Evolutionary conservation across 2,329 filamentous ascomycete genomes (phyloP).

Genomic region (Colletotrichum eleusines): DNA sequence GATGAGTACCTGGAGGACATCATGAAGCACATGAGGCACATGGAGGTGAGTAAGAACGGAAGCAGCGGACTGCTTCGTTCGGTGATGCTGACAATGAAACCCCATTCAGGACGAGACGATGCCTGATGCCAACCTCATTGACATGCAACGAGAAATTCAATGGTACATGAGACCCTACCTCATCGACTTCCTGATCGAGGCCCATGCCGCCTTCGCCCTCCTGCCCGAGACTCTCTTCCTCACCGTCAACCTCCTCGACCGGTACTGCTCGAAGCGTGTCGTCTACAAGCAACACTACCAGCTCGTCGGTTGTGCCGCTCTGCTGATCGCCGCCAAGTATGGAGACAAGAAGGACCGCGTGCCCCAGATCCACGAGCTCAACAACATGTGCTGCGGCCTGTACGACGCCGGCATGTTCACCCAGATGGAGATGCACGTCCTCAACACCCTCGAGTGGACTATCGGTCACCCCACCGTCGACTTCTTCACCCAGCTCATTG

Average conservation of each 20-base stretch:
- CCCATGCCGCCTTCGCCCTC: conserved; percentile 92
- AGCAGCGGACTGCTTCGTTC: neutral
- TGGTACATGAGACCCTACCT: conserved; percentile 99
- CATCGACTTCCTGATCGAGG: conserved; percentile 97
- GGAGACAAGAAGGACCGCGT: conserved; percentile 98
- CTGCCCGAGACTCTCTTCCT: conserved; percentile 96
- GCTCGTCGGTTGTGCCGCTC: conserved; percentile 93
- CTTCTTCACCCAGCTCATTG: conserved; percentile 89
- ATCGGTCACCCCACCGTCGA: conserved; percentile 97
- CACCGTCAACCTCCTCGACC: conserved; percentile 94
- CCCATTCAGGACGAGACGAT: conserved; percentile 79
- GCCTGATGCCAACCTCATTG: conserved; percentile 96
- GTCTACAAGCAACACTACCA: conserved; percentile 99
- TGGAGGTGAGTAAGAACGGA: conserved; percentile 75
- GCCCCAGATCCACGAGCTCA: conserved; percentile 95
- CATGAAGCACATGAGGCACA: conserved; percentile 91
- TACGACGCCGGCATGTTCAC: conserved; percentile 99
- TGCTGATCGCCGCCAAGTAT: conserved; percentile 98
- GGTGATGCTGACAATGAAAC: conserved; percentile 5
- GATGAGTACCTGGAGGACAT: conserved; percentile 97
- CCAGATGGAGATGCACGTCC: conserved; percentile 99
- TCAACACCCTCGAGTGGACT: conserved; percentile 96
- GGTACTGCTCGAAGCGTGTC: conserved; percentile 97
- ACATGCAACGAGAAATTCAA: conserved; percentile 98
- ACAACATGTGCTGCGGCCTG: conserved; percentile 98